Evolutionary conservation across 768 basidiomycete genomes (phyloP).

Genomic region (Lentinus brumalis): DNA sequence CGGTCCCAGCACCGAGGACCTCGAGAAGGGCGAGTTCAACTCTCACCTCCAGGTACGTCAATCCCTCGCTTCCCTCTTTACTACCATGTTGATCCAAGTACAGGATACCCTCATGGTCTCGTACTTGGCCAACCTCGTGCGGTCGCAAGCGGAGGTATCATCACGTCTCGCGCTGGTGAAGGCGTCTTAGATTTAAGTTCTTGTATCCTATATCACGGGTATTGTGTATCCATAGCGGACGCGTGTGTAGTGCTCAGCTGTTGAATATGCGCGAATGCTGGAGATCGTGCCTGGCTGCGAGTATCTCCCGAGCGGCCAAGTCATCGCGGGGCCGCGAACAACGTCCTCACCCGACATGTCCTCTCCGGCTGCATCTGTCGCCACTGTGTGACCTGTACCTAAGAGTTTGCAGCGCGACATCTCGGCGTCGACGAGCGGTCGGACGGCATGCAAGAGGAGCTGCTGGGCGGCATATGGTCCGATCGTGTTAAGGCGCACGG

Average conservation of each 20-base stretch:
- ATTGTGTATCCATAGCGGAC: conserved; percentile 13
- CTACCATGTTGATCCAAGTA: conserved; percentile 10
- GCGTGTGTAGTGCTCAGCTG: conserved; percentile 45
- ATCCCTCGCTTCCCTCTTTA: neutral
- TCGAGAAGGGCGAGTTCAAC: conserved; percentile 77
- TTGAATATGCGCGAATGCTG: conserved; percentile 98
- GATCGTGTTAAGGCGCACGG: conserved; percentile 87
- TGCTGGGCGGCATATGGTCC: conserved; percentile 95
- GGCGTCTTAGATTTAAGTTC: conserved; percentile 44
- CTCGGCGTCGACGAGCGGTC: conserved; percentile 64
- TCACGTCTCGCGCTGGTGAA: conserved; percentile 80
- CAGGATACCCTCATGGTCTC: conserved; percentile 94
- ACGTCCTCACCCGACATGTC: conserved; percentile 18
- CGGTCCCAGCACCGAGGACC: conserved; percentile 64
- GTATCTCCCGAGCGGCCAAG: conserved; percentile 97
- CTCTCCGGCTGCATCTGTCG: neutral
- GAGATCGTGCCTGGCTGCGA: conserved; percentile 87
- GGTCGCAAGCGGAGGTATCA: conserved; percentile 91
- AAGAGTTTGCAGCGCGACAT: conserved; percentile 46
- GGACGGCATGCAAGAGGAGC: conserved; percentile 71
- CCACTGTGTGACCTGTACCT: conserved; percentile 44
- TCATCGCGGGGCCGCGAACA: conserved; percentile 72
- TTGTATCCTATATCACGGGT: conserved; percentile 15
- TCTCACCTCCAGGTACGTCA: conserved; percentile 66
- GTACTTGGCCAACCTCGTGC: conserved; percentile 90